phyloP scores from a whole-genome alignment of 371 early-diverging fungal species.

The Cladochytrium tenue region DNA sequence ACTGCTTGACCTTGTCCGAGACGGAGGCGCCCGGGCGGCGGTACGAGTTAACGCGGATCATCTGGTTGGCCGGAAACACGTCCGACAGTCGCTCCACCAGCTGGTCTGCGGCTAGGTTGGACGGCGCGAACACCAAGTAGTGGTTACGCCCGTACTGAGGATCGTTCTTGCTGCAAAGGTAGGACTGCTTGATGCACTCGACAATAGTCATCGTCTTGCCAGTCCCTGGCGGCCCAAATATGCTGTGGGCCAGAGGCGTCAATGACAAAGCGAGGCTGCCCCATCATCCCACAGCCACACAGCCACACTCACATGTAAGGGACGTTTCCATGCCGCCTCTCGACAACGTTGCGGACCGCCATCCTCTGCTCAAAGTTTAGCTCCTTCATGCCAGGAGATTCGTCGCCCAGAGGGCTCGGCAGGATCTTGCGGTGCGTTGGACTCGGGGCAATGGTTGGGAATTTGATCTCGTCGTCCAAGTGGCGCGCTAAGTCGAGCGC shows the following conservation, averaged over 20 bases:
- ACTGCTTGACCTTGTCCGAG: constrained; percentile 6
- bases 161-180: background rate
- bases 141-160: background rate
- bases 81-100: constrained; percentile 18
- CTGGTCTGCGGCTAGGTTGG: constrained; percentile 27
- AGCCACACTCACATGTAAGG: constrained; percentile 9
- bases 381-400: constrained; percentile 3
- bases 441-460: background rate
- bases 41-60: constrained; percentile 25
- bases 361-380: constrained; percentile 11
- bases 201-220: constrained; percentile 23
- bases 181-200: constrained; percentile 10
- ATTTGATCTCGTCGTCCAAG: background rate
- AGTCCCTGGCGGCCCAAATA: constrained; percentile 29
- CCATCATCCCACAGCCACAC: background rate
- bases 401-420: background rate
- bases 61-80: constrained; percentile 8
- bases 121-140: constrained; percentile 21
- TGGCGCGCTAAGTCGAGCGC: background rate
- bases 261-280: too few relatives aligned
- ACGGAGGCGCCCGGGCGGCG: constrained; percentile 8
- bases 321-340: background rate
- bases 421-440: background rate
- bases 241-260: background rate
- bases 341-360: constrained; percentile 16